Percentiles rank a stretch among this genome's conserved stretches.
phyloP scores from a whole-genome alignment of 805 yeast genomes.

The Cyberlindnera americana region DNA sequence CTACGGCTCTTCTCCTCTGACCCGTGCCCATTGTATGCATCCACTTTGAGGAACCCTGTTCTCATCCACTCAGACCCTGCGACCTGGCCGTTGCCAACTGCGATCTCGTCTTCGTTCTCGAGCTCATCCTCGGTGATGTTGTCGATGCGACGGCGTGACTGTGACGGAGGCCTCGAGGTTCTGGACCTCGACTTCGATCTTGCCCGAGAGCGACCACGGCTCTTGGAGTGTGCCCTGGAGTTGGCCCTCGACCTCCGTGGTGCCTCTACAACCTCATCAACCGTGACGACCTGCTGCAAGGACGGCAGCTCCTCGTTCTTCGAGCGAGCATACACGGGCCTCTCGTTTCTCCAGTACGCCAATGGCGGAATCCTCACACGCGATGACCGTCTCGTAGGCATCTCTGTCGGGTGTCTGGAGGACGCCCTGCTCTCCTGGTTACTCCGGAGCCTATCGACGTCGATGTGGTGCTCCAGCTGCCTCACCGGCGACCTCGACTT shows the following conservation, averaged over 20 bases:
- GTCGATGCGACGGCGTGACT: slow-evolving; percentile 14
- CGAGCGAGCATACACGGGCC: slow-evolving; percentile 52
- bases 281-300: slow-evolving; percentile 54
- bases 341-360: slow-evolving; percentile 83
- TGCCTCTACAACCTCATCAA: slow-evolving; percentile 17
- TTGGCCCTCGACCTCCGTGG: slow-evolving; percentile 12
- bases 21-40: slow-evolving; percentile 51
- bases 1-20: slow-evolving; percentile 41
- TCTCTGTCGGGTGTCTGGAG: slow-evolving; percentile 6
- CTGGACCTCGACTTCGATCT: slow-evolving; percentile 16
- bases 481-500: slow-evolving; percentile 1
- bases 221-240: slow-evolving; percentile 12
- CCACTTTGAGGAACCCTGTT: slow-evolving; percentile 37
- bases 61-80: slow-evolving; percentile 53
- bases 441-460: slow-evolving; percentile 20
- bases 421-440: slow-evolving; percentile 17
- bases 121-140: slow-evolving; percentile 19
- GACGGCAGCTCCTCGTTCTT: slow-evolving; percentile 46
- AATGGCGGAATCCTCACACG: slow-evolving; percentile 67
- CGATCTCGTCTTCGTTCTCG: slow-evolving; percentile 19
- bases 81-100: slow-evolving; percentile 28
- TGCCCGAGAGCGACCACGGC: slow-evolving; percentile 14
- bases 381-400: slow-evolving; percentile 56
- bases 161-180: slow-evolving; percentile 13
- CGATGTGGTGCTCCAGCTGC: slow-evolving; percentile 15